Evolutionary conservation across 1,284 basidiomycete species (phyloP).

Genomic region (Ceratobasidium papillatum): DNA sequence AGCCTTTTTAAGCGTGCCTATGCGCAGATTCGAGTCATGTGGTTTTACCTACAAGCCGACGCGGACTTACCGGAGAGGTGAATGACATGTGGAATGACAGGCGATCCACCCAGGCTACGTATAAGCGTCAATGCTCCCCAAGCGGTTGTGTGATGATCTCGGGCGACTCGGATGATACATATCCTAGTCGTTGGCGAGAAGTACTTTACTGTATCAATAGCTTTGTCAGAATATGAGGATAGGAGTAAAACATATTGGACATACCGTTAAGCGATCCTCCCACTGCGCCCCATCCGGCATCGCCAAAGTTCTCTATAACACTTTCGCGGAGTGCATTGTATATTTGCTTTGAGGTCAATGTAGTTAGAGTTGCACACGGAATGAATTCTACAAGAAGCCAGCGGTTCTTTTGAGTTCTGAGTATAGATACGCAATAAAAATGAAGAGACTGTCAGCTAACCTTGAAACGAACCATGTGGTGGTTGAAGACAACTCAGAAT

Average conservation of each 20-base stretch:
- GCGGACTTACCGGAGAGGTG: constrained; percentile 72
- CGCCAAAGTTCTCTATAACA: constrained; percentile 76
- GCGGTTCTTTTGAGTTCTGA: constrained; percentile 63
- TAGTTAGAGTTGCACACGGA: constrained; percentile 50
- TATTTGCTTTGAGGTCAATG: constrained; percentile 66
- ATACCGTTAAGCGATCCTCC: constrained; percentile 70
- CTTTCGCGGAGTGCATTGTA: constrained; percentile 73
- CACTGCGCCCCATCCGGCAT: constrained; percentile 80
- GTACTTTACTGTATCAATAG: constrained; percentile 71
- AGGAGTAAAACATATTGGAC: constrained; percentile 42
- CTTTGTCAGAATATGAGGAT: not conserved
- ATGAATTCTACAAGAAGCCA: constrained; percentile 82
- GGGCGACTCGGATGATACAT: constrained; percentile 78
- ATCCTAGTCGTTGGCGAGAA: constrained; percentile 79
- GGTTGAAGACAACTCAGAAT: not conserved
- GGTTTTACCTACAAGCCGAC: not conserved
- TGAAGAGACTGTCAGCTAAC: constrained; percentile 49
- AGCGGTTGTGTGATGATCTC: constrained; percentile 75
- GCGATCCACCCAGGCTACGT: constrained; percentile 63
- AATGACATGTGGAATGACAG: constrained; percentile 72
- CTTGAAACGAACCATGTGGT: constrained; percentile 69
- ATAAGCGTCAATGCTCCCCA: constrained; percentile 77
- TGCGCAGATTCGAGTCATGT: constrained; percentile 6
- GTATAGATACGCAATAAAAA: not conserved
- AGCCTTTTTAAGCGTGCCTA: constrained; percentile 81